Evolutionary conservation across 2,329 filamentous ascomycete species (phyloP).

Genomic region (Xylariaceae sp.): DNA sequence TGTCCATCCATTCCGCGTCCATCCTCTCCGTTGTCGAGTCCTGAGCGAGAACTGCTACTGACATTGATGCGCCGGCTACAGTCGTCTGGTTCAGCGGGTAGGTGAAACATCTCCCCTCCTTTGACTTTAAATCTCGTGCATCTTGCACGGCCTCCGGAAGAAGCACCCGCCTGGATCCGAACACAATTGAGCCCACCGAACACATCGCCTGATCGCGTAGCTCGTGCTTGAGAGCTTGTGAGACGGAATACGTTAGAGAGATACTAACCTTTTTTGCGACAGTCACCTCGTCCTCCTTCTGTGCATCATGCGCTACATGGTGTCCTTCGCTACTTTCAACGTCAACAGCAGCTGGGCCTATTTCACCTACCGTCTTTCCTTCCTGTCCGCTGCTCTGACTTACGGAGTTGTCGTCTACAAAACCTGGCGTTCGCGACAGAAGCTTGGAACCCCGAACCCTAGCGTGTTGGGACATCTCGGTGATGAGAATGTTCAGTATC

Average conservation of each 20-base stretch:
- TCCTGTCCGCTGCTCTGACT: constrained; percentile 81
- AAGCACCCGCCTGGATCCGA: constrained; percentile 1
- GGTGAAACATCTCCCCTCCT: constrained; percentile 31
- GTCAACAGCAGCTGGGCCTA: constrained; percentile 70
- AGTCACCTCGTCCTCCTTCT: constrained; percentile 86
- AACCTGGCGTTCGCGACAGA: constrained; percentile 80
- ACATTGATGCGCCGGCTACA: constrained; percentile 34
- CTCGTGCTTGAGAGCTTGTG: neutral
- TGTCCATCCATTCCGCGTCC: constrained; percentile 26
- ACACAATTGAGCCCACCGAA: neutral
- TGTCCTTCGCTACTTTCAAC: constrained; percentile 89
- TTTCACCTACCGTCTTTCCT: constrained; percentile 85
- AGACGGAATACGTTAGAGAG: neutral
- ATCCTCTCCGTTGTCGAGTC: neutral
- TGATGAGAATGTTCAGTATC: constrained; percentile 97
- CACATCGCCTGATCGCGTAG: neutral
- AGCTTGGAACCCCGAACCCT: constrained; percentile 61
- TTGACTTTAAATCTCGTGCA: neutral
- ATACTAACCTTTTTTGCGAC: constrained; percentile 14
- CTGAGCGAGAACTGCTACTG: constrained; percentile 30
- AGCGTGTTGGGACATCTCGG: constrained; percentile 59
- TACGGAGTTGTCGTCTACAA: constrained; percentile 99
- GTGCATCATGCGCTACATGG: constrained; percentile 71
- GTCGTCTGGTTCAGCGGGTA: constrained; percentile 81
- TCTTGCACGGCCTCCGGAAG: neutral